Conservation (phyloP, 208 protist species). For the Leishmania gerbilli region DNA sequence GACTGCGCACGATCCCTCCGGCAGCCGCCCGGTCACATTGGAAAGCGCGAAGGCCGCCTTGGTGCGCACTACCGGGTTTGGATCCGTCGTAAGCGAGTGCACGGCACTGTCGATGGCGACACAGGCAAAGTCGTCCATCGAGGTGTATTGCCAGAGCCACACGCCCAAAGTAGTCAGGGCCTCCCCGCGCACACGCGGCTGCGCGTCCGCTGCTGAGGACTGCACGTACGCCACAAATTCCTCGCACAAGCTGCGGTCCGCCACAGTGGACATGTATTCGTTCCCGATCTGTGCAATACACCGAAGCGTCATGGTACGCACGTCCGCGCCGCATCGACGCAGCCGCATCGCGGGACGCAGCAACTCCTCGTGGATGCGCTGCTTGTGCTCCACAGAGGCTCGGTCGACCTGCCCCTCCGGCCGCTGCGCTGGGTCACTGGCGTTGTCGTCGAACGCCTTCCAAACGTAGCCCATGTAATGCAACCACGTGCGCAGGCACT, state of each 20-base stretch:
- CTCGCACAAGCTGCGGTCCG: constrained; percentile 22
- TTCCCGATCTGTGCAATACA: constrained; percentile 82
- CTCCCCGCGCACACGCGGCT: constrained; percentile 59
- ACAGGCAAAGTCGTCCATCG: constrained; percentile 38
- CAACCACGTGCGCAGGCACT: constrained; percentile 77
- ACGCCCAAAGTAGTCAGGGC: constrained; percentile 74
- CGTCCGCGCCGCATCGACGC: constrained; percentile 32
- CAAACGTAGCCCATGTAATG: constrained; percentile 87
- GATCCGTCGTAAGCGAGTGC: constrained; percentile 41
- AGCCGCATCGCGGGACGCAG: constrained; percentile 46
- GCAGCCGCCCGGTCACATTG: constrained; percentile 60
- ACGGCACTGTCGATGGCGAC: constrained; percentile 54
- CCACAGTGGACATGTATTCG: constrained; percentile 40
- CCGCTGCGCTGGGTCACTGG: constrained; percentile 65
- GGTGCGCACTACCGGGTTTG: constrained; percentile 46
- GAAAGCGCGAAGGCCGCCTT: constrained; percentile 85
- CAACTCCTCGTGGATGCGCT: constrained; percentile 42
- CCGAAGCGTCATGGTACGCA: constrained; percentile 53
- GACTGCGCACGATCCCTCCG: constrained; percentile 18
- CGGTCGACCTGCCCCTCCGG: constrained; percentile 29
- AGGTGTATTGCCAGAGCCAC: constrained; percentile 81
- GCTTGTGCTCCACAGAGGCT: constrained; percentile 57
- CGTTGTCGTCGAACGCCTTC: constrained; percentile 78
- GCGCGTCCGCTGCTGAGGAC: constrained; percentile 35
- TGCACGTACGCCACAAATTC: constrained; percentile 47